These are phyloP conservation scores for Naumovozyma baii DNA, from an alignment of 805 yeast genomes.

Conservation along the genomic window DNA sequence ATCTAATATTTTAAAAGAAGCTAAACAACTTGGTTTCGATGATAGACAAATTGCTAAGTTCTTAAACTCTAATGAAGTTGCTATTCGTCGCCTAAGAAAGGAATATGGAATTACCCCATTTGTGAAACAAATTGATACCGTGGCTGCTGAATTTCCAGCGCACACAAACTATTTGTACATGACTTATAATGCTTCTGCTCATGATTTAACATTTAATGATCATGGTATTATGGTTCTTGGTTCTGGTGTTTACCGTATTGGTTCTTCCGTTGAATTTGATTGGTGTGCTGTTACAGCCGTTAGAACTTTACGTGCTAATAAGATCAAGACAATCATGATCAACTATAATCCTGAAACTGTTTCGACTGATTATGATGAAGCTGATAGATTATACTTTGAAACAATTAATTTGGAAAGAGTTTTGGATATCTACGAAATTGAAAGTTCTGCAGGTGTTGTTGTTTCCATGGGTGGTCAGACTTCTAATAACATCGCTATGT, in stretches of 20 bases:
- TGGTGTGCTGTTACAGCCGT: constrained; percentile 99
- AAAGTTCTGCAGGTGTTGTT: constrained; percentile 82
- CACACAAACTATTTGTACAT: constrained; percentile 87
- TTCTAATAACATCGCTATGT: constrained; percentile 89
- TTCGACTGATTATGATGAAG: constrained; percentile 97
- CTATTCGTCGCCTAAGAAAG: constrained; percentile 79
- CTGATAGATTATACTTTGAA: constrained; percentile 92
- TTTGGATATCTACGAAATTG: constrained; percentile 87
- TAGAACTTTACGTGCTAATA: constrained; percentile 80
- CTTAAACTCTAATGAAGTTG: constrained; percentile 81
- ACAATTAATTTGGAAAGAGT: constrained; percentile 90
- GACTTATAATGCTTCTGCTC: constrained; percentile 85
- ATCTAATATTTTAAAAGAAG: constrained; percentile 55
- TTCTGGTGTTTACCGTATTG: constrained; percentile 97
- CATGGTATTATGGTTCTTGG: constrained; percentile 94
- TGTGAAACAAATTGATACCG: constrained; percentile 95
- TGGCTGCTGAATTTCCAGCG: constrained; percentile 98
- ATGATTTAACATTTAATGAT: constrained; percentile 82
- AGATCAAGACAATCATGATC: constrained; percentile 88
- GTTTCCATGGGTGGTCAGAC: constrained; percentile 99
- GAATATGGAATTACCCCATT: constrained; percentile 82
- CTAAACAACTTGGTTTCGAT: constrained; percentile 93
- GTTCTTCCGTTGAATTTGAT: constrained; percentile 97
- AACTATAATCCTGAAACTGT: constrained; percentile 98
- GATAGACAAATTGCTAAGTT: constrained; percentile 93